phyloP scores from a whole-genome alignment of 108 stramenopile species.

The Skeletonema menzelii region DNA sequence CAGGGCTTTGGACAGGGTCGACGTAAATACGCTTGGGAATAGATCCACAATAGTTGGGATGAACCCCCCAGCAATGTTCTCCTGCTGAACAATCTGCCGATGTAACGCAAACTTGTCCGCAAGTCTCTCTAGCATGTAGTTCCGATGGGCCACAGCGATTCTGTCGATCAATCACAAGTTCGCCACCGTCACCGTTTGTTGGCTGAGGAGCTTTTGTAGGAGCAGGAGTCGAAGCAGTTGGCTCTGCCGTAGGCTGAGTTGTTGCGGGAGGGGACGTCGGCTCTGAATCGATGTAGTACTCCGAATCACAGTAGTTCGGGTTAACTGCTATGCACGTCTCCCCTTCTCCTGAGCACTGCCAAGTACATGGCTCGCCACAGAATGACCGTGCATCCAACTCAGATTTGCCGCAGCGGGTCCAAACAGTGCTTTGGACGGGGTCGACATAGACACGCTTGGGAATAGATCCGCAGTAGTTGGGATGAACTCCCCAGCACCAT shows the following conservation, averaged over 20 bases:
- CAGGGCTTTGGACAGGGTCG: constrained; percentile 2
- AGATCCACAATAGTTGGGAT: constrained; percentile 21
- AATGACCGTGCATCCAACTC: constrained; percentile 1
- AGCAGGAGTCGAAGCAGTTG: not conserved
- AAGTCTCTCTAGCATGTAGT: constrained; percentile 10
- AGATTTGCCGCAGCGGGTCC: constrained; percentile 11
- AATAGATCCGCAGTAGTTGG: constrained; percentile 20
- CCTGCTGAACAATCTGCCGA: constrained; percentile 7
- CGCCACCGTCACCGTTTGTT: too few relatives aligned
- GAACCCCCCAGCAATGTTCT: constrained; percentile 8
- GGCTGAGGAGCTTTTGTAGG: not conserved
- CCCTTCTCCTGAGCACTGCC: not conserved
- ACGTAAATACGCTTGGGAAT: constrained; percentile 1
- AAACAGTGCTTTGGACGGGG: constrained; percentile 4
- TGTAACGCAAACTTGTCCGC: not conserved
- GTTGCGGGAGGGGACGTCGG: not conserved
- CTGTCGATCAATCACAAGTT: not conserved
- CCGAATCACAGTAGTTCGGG: not conserved
- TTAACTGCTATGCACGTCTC: not conserved
- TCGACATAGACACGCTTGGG: constrained; percentile 1
- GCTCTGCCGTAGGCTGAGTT: not conserved
- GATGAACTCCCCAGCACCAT: constrained; percentile 10
- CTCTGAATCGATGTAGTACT: not conserved
- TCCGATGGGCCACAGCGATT: constrained; percentile 17
- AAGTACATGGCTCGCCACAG: not conserved